Conservation (phyloP, 2,329 filamentous ascomycete species). For the Phyllosticta capitalensis region DNA sequence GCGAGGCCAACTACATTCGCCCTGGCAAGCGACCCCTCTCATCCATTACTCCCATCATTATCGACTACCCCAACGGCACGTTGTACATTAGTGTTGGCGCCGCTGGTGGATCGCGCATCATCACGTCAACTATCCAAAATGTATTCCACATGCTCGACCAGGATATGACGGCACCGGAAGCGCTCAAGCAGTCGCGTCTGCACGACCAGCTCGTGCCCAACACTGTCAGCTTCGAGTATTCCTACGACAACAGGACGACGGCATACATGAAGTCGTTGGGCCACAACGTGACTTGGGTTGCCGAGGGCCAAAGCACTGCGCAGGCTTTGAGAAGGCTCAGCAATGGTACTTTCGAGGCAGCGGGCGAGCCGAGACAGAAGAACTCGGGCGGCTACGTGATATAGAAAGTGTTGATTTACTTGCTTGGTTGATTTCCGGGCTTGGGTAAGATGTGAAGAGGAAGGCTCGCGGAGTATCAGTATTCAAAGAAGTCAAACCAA, state of each 20-base stretch:
- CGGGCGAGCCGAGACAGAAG: slow-evolving; percentile 63
- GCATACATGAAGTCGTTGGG: slow-evolving; percentile 54
- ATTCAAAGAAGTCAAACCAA: background rate
- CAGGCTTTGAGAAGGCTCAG: slow-evolving; percentile 55
- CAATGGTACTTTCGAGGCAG: slow-evolving; percentile 68
- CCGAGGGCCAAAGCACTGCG: slow-evolving; percentile 54
- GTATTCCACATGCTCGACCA: slow-evolving; percentile 65
- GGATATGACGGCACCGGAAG: slow-evolving; percentile 48
- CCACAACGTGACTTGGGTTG: slow-evolving; percentile 64
- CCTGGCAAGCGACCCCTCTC: slow-evolving; percentile 75
- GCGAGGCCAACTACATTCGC: slow-evolving; percentile 69
- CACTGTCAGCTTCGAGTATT: slow-evolving; percentile 55
- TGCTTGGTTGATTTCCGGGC: background rate
- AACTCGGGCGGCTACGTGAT: slow-evolving; percentile 58
- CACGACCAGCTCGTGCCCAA: slow-evolving; percentile 80
- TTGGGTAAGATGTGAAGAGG: background rate
- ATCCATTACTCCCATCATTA: slow-evolving; percentile 71
- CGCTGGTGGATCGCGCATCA: slow-evolving; percentile 75
- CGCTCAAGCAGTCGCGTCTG: slow-evolving; percentile 57
- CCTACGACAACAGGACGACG: slow-evolving; percentile 56
- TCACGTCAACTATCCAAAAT: slow-evolving; percentile 66
- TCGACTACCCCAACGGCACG: slow-evolving; percentile 54
- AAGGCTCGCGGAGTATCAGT: background rate
- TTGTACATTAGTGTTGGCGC: slow-evolving; percentile 64
- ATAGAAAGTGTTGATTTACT: slow-evolving; percentile 22